A percentile compares a stretch with the other conserved stretches of the same genome.
phyloP scores from a whole-genome alignment of 2,329 filamentous ascomycete species.

The Cytospora piceicola region DNA sequence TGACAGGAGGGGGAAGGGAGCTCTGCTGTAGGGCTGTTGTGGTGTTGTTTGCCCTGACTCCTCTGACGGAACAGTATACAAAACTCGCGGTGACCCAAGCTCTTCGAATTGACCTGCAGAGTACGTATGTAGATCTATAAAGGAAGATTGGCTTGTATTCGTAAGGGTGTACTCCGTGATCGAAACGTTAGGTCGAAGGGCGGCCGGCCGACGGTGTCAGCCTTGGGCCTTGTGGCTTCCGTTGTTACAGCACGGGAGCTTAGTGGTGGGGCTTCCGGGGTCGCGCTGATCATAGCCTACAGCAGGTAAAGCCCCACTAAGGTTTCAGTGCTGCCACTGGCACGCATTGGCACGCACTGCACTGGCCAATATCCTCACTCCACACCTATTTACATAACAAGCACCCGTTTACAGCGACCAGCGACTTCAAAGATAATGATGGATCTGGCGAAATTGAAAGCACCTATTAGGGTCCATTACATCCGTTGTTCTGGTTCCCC shows the following conservation, averaged over 20 bases:
- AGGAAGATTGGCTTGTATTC: constrained; percentile 8
- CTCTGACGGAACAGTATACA: not conserved
- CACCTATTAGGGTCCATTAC: not conserved
- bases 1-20: constrained; percentile 24
- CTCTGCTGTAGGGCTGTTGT: constrained; percentile 13
- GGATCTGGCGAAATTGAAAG: not conserved
- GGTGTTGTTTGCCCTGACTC: constrained; percentile 1
- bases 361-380: not conserved
- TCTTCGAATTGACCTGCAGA: not conserved
- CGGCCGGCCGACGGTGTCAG: constrained; percentile 24
- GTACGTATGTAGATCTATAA: not conserved
- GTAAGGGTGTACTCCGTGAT: not conserved
- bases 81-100: not conserved
- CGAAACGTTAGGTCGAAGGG: constrained; percentile 17
- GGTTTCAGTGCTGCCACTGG: constrained; percentile 2
- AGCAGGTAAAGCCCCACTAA: constrained; percentile 18
- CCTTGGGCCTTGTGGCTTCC: constrained; percentile 29
- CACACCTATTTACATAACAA: not conserved
- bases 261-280: constrained; percentile 2
- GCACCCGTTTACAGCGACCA: not conserved
- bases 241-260: constrained; percentile 2
- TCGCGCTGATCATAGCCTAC: constrained; percentile 17
- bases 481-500: not conserved
- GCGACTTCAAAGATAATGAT: not conserved
- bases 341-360: not conserved